Evolutionary conservation across 2,329 filamentous ascomycete species (phyloP).

Genomic region (Hypoxylon sp.): DNA sequence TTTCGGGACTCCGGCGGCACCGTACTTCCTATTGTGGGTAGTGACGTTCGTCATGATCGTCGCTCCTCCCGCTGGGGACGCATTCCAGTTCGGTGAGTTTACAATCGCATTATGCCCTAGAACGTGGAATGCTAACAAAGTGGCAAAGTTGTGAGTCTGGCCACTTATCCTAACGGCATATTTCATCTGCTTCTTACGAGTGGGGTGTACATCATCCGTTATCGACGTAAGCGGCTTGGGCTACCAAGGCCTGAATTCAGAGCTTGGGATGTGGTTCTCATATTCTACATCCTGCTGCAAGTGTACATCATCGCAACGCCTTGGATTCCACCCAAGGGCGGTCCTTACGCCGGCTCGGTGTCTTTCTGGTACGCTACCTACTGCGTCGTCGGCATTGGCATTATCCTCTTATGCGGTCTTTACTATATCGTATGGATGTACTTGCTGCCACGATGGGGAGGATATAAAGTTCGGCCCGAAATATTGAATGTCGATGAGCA

Average conservation of each 20-base stretch:
- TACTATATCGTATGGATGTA: conserved; percentile 73
- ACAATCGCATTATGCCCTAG: neutral
- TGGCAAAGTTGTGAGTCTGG: conserved; percentile 66
- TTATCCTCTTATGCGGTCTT: conserved; percentile 65
- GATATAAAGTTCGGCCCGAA: conserved; percentile 68
- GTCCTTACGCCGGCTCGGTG: conserved; percentile 71
- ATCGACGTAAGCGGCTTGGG: conserved; percentile 63
- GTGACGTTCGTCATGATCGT: conserved; percentile 71
- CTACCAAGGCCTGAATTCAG: conserved; percentile 65
- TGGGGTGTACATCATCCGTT: conserved; percentile 70
- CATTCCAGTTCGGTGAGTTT: conserved; percentile 69
- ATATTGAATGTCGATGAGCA: conserved; percentile 63
- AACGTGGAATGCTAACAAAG: conserved; percentile 16
- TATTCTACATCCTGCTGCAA: conserved; percentile 71
- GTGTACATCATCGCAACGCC: conserved; percentile 75
- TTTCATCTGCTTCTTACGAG: conserved; percentile 69
- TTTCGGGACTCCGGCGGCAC: conserved; percentile 72
- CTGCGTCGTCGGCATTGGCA: conserved; percentile 71
- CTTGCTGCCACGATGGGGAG: conserved; percentile 63
- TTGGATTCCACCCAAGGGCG: conserved; percentile 75
- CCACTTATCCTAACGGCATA: conserved; percentile 68
- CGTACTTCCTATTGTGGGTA: conserved; percentile 68
- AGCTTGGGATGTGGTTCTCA: conserved; percentile 68
- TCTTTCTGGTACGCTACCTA: conserved; percentile 82
- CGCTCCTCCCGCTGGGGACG: conserved; percentile 71